A percentile compares a stretch with the other conserved stretches of the same genome.
These are phyloP conservation scores for Gnomoniopsis sp. DNA, from an alignment of 2,329 filamentous ascomycete species.

Conservation along the genomic window DNA sequence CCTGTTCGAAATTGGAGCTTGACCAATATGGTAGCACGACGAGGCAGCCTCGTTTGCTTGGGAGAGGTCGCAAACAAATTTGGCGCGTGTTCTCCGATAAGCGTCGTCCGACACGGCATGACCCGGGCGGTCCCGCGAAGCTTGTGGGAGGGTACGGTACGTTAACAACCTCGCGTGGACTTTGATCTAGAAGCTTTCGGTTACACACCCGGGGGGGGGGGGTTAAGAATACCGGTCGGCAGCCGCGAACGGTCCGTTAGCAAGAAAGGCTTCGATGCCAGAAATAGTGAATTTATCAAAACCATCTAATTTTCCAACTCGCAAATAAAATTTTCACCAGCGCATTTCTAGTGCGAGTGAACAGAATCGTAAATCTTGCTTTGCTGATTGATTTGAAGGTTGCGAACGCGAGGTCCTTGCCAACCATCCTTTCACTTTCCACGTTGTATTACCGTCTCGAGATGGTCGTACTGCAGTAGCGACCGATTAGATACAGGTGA, in stretches of 20 bases:
- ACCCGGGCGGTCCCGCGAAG: slow-evolving; percentile 11
- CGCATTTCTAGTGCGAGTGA: no score
- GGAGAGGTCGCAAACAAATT: no score
- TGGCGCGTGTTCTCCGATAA: background rate
- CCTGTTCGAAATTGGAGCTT: background rate
- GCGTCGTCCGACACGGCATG: slow-evolving; percentile 1
- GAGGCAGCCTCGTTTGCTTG: background rate
- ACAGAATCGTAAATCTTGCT: background rate
- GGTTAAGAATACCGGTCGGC: background rate
- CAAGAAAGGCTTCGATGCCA: background rate
- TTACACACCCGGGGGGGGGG: background rate
- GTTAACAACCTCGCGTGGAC: background rate
- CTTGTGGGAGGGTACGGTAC: slow-evolving; percentile 4
- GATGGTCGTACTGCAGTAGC: slow-evolving; percentile 7
- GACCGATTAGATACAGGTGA: slow-evolving; percentile 5
- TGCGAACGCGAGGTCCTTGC: background rate
- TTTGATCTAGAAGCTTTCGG: background rate
- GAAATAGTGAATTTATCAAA: no score
- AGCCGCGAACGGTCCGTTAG: background rate
- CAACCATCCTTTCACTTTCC: background rate
- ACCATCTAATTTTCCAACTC: no score
- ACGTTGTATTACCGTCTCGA: background rate
- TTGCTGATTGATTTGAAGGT: background rate
- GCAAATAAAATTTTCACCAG: no score
- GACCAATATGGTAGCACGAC: background rate